Conservation (phyloP, 23 red algal species). For the Gracilaria domingensis region DNA sequence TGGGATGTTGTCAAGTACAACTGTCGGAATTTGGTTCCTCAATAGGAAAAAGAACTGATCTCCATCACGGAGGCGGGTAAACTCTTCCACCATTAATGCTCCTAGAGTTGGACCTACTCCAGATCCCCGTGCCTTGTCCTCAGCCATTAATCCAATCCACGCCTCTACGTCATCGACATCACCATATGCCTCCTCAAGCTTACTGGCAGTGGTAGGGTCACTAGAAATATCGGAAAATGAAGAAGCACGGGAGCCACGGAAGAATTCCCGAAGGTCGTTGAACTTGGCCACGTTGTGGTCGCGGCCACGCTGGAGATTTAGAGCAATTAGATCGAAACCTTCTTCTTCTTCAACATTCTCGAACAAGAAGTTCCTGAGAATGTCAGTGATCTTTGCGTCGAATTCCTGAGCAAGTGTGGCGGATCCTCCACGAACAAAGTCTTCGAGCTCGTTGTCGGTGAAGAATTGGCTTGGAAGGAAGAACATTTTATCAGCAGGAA, state of each 20-base stretch:
- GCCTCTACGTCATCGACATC: slow-evolving; percentile 41
- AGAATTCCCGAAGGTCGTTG: slow-evolving; percentile 35
- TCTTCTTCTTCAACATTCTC: slow-evolving; percentile 57
- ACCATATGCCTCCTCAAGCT: slow-evolving; percentile 30
- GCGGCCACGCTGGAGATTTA: slow-evolving; percentile 55
- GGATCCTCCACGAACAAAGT: slow-evolving; percentile 30
- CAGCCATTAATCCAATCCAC: slow-evolving; percentile 46
- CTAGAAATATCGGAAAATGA: slow-evolving; percentile 45
- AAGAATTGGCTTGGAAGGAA: slow-evolving; percentile 33
- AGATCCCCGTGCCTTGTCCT: slow-evolving; percentile 19
- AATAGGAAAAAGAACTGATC: slow-evolving; percentile 63
- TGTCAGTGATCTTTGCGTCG: slow-evolving; percentile 35
- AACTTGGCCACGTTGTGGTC: slow-evolving; percentile 60
- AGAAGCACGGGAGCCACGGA: slow-evolving; percentile 5
- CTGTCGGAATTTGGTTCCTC: slow-evolving; percentile 24
- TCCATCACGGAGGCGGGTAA: slow-evolving; percentile 46
- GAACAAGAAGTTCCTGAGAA: slow-evolving; percentile 71
- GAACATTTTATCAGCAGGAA: slow-evolving; percentile 49
- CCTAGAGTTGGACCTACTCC: slow-evolving; percentile 25
- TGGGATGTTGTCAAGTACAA: neutral
- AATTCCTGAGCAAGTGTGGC: slow-evolving; percentile 56
- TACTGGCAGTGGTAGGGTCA: neutral
- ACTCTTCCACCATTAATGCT: slow-evolving; percentile 34
- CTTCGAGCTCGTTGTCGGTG: slow-evolving; percentile 28
- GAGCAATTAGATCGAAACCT: slow-evolving; percentile 63